Evolutionary conservation across 768 basidiomycete species (phyloP), one percentile per base, ranked within the genome.

Genomic region (Pleurotus pulmonarius): DNA sequence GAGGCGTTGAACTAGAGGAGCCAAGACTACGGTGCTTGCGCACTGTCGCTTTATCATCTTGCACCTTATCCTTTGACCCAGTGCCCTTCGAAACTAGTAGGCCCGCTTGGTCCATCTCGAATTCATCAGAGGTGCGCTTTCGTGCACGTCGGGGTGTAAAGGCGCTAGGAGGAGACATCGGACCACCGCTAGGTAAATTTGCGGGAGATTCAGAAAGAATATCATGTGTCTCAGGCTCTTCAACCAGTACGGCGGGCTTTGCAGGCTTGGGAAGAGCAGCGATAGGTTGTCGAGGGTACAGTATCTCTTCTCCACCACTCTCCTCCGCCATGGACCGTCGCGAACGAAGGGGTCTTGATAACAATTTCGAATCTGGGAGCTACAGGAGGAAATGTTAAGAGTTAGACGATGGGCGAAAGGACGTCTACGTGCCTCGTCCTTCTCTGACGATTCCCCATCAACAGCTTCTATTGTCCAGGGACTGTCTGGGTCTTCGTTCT

Each of bases 401-500:
- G 25, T 29, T 29, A 13, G 9, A 41, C 56, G 29, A 37, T 56
- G 34, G 46, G 22, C 20, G 60, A 39, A 22, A 60, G n/a, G 48
- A 45, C 47, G 58, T 58, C 37, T 45, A 67, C 75, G 16, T 69
- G 87, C 88, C 75, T 90, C 82, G 61, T 88, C 83, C 58, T 75
- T 76, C 57, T 88, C 88, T 49, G 88, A 89, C 22, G 73, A 67
- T 65, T 92, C 91, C 41, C 88, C 87, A 71, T 93, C 91, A 51
- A 92, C 73, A 5, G 91, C 90, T 62, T 92, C 90, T 60, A 92
- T 90, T 11, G 91, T 92, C 91, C 90, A 93, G 4, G 90, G 91
- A 63, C 89, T 92, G 64, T 90, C 89, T 2, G 87, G 83, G 44
- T 65, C 65, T 49, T 82, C 83, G 47, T 83, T 83, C 45, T 72